Evolutionary conservation across 2,329 filamentous ascomycete species (phyloP).

Genomic region (Cladosporium sp.): DNA sequence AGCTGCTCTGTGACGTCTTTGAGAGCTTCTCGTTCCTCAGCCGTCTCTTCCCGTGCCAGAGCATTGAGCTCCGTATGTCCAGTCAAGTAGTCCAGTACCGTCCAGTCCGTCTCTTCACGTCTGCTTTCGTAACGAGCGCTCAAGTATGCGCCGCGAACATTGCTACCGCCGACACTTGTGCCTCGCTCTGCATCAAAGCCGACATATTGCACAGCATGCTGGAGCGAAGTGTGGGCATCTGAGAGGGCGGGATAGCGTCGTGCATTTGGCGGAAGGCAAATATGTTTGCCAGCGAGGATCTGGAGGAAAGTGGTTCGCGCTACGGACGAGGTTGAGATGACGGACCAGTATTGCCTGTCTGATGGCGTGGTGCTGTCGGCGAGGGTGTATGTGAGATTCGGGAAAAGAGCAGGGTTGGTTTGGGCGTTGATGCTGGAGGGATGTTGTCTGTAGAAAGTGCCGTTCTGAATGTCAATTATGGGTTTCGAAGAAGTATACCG

Average conservation of each 20-base stretch:
- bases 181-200: slow-evolving; percentile 76
- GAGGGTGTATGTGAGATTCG: slow-evolving; percentile 65
- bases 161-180: slow-evolving; percentile 48
- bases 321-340: slow-evolving; percentile 73
- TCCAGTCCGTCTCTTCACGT: slow-evolving; percentile 83
- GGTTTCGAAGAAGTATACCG: slow-evolving; percentile 6
- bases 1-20: slow-evolving; percentile 65
- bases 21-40: slow-evolving; percentile 48
- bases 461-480: slow-evolving; percentile 65
- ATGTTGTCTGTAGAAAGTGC: slow-evolving; percentile 77
- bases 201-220: slow-evolving; percentile 76
- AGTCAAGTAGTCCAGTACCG: slow-evolving; percentile 71
- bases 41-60: slow-evolving; percentile 46
- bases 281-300: slow-evolving; percentile 67
- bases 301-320: slow-evolving; percentile 82
- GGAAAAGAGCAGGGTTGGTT: slow-evolving; percentile 69
- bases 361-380: not conserved
- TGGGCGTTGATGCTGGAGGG: slow-evolving; percentile 47
- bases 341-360: slow-evolving; percentile 65
- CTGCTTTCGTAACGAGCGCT: slow-evolving; percentile 87
- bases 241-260: slow-evolving; percentile 76
- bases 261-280: slow-evolving; percentile 70
- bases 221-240: slow-evolving; percentile 52
- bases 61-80: slow-evolving; percentile 83
- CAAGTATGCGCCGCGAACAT: slow-evolving; percentile 71